These are phyloP conservation scores for Volvox africanus DNA, from an alignment of 139 green algal species.

Conservation along the genomic window DNA sequence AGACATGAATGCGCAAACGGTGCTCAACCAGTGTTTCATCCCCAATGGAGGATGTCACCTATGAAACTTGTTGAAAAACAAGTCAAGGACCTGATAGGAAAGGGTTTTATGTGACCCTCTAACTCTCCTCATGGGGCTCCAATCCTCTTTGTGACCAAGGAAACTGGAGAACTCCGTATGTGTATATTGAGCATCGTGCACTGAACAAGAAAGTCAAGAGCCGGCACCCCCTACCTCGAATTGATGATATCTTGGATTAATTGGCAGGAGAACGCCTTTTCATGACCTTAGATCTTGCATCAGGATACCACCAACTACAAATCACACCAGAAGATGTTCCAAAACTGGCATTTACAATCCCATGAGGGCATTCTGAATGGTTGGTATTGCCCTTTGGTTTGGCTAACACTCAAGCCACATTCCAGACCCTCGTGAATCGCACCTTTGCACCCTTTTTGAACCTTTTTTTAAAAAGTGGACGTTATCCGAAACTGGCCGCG, in stretches of 20 bases:
- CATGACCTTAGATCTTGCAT: no score
- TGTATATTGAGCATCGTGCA: constrained; percentile 48
- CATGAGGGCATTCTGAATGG: constrained; percentile 57
- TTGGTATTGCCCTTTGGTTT: constrained; percentile 54
- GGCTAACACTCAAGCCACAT: constrained; percentile 42
- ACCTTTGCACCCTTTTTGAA: constrained; percentile 57
- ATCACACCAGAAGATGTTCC: no score
- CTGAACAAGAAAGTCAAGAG: constrained; percentile 50
- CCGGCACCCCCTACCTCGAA: no score
- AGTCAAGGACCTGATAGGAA: constrained; percentile 3
- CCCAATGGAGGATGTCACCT: constrained; percentile 2
- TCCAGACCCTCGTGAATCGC: constrained; percentile 55
- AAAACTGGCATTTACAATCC: no score
- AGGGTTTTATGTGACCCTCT: constrained; percentile 26
- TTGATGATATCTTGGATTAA: no score
- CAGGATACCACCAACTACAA: no score
- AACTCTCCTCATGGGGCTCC: constrained; percentile 29
- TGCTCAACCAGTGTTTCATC: constrained; percentile 15
- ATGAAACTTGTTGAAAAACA: constrained; percentile 3
- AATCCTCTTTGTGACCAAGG: constrained; percentile 35
- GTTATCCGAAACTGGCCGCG: background rate
- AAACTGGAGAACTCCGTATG: constrained; percentile 54
- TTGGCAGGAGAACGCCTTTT: no score
- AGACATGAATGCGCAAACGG: no score
- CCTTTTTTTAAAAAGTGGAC: constrained; percentile 62